These are phyloP conservation scores for Crithidia expoeki DNA, from an alignment of 208 protist genomes.

Conservation along the genomic window DNA sequence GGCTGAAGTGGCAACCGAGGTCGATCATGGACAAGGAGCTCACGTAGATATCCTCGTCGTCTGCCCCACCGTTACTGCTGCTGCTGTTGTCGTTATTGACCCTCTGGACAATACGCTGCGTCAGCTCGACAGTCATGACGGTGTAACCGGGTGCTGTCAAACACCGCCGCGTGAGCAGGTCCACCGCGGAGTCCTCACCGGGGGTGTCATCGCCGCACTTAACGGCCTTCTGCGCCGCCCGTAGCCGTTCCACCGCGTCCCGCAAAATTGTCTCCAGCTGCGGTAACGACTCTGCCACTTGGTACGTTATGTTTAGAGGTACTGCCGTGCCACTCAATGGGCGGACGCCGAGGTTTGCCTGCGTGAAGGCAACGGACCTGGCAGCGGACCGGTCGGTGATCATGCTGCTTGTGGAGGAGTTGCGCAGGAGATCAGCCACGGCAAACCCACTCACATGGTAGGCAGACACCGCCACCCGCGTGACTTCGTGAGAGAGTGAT, in stretches of 20 bases:
- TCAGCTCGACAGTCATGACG: constrained; percentile 21
- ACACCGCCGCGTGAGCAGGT: constrained; percentile 10
- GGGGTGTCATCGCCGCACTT: background rate
- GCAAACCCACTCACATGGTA: constrained; percentile 27
- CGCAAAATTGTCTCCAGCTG: constrained; percentile 24
- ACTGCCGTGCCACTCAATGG: constrained; percentile 9
- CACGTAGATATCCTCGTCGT: constrained; percentile 15
- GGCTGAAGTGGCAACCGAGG: constrained; percentile 19
- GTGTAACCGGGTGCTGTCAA: constrained; percentile 20
- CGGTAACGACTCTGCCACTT: constrained; percentile 3
- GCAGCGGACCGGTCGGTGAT: background rate
- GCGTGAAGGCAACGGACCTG: constrained; percentile 11
- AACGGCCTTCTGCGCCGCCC: constrained; percentile 8
- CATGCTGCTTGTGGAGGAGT: constrained; percentile 7
- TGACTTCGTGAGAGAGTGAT: constrained; percentile 8
- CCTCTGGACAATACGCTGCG: constrained; percentile 12
- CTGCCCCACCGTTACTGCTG: background rate
- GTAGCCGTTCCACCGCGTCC: constrained; percentile 25
- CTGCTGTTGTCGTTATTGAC: background rate
- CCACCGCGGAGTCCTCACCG: background rate
- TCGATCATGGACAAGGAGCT: constrained; percentile 24
- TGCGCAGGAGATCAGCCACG: constrained; percentile 30
- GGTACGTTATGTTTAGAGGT: constrained; percentile 17
- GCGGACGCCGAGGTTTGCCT: constrained; percentile 5
- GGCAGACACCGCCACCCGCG: constrained; percentile 29